Base-by-base conservation (phyloP, 805 yeast species). In the Kuraishia molischiana region DNA sequence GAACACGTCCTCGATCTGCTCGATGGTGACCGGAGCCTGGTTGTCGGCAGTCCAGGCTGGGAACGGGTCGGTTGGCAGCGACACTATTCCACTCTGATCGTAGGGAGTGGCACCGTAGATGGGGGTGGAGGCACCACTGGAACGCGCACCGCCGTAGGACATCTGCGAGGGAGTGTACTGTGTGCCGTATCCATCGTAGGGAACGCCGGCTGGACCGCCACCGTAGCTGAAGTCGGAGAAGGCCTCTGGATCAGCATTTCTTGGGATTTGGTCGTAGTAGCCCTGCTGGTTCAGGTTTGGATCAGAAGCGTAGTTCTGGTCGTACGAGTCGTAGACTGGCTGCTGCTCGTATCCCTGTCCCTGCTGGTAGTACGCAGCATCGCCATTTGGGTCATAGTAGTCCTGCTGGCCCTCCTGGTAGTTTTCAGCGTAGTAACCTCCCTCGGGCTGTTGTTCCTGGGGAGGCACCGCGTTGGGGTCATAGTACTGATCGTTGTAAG, bases 11-110 rank as follows among this genome's bases (percentile, higher is more conserved):
- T 84, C 94, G 55, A 84, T 80, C 58, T 84, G 90, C 60, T 84
- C 92, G 39, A 84, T 72, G 35, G 85, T 69, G 41, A 82, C 80
- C 10, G 94, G 94, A 19, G 90, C 86, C 59, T 83, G 90, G 40
- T 83, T 89, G 61, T 92, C 97, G 34, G 95, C 95, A 19, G 96
- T 85, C 98, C 98, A 92, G 37, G 98, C 97, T 32, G 99, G 98
- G 60, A 90, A 92, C 24, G 98, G 99, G 60, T 92, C 92, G 33
- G 87, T 77, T 50, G 95, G 71, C 64, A 81, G 50, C 58, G 85
- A 80, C 69, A 79, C 70, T 59, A 65, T 64, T 33, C 66, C 67
- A 19, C 58, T 55, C 47, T 61, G 60, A 43, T 59, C 66, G 43
- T 59, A 59, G 37, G 62, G 62, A 36, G 59, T 58, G 24, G 62